Conservation (phyloP, 169 alveolate genomes). For the Plasmodium vivax region DNA sequence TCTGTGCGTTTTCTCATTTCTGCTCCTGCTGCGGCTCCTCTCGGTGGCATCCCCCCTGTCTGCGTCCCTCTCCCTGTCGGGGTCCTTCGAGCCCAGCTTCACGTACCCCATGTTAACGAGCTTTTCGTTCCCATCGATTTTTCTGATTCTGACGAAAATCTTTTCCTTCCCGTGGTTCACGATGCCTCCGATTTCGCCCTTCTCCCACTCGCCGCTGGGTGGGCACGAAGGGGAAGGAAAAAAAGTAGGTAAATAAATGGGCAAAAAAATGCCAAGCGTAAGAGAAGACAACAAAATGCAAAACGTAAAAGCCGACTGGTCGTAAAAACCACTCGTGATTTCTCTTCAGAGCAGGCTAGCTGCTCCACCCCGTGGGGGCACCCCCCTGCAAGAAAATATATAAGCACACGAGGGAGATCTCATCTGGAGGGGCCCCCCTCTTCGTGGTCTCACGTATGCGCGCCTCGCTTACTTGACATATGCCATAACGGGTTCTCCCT, state of each 20-base stretch:
- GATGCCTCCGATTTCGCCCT: slow-evolving; percentile 79
- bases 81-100: slow-evolving; percentile 52
- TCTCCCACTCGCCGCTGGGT: slow-evolving; percentile 86
- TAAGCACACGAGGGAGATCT: background rate
- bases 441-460: background rate
- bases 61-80: slow-evolving; percentile 29
- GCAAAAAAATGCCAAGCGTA: background rate
- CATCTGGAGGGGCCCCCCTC: background rate
- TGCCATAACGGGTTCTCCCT: slow-evolving; percentile 64
- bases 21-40: slow-evolving; percentile 14
- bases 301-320: background rate
- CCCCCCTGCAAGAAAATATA: background rate
- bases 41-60: slow-evolving; percentile 14
- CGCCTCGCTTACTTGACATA: slow-evolving; percentile 38
- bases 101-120: slow-evolving; percentile 81
- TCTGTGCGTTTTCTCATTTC: background rate
- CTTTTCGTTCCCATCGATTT: slow-evolving; percentile 78
- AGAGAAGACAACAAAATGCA: background rate
- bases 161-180: slow-evolving; percentile 77
- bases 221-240: background rate
- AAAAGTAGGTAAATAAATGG: background rate
- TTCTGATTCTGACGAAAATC: slow-evolving; percentile 75
- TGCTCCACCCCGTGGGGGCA: background rate
- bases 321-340: too few species aligned
- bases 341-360: background rate